These are phyloP conservation scores for Xylaria telfairii DNA, from an alignment of 495 filamentous ascomycete species.

Conservation along the genomic window DNA sequence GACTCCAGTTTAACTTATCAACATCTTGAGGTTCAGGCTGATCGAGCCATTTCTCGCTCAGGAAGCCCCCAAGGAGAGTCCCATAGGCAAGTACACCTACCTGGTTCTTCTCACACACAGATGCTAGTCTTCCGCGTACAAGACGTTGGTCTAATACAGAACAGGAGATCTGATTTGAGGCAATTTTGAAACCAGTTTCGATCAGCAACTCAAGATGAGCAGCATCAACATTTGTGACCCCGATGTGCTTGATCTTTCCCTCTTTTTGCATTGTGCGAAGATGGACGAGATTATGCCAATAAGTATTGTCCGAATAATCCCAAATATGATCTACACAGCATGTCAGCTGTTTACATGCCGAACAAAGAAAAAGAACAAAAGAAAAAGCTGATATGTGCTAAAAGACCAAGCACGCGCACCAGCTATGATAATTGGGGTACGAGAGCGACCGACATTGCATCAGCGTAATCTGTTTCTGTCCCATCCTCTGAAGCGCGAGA, in stretches of 20 bases:
- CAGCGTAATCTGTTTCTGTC: constrained; percentile 17
- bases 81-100: constrained; percentile 50
- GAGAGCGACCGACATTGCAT: constrained; percentile 30
- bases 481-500: constrained; percentile 26
- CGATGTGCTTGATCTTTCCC: constrained; percentile 37
- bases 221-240: constrained; percentile 49
- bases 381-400: background rate
- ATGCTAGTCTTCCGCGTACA: constrained; percentile 37
- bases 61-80: constrained; percentile 45
- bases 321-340: constrained; percentile 25
- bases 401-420: background rate
- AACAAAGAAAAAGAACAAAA: background rate
- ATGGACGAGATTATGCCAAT: constrained; percentile 41
- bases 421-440: background rate
- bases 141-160: constrained; percentile 45
- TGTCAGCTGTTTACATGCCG: background rate
- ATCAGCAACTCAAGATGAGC: constrained; percentile 41
- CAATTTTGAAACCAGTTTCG: constrained; percentile 40
- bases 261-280: constrained; percentile 39
- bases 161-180: constrained; percentile 46
- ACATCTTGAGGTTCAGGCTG: constrained; percentile 38
- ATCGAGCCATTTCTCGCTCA: constrained; percentile 46
- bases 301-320: constrained; percentile 38
- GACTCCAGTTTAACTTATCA: constrained; percentile 44
- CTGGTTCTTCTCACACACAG: constrained; percentile 38